Percentiles rank a stretch among this genome's conserved stretches.
phyloP scores from a whole-genome alignment of 2,329 filamentous ascomycete species.

The Hypocrella siamensis region DNA sequence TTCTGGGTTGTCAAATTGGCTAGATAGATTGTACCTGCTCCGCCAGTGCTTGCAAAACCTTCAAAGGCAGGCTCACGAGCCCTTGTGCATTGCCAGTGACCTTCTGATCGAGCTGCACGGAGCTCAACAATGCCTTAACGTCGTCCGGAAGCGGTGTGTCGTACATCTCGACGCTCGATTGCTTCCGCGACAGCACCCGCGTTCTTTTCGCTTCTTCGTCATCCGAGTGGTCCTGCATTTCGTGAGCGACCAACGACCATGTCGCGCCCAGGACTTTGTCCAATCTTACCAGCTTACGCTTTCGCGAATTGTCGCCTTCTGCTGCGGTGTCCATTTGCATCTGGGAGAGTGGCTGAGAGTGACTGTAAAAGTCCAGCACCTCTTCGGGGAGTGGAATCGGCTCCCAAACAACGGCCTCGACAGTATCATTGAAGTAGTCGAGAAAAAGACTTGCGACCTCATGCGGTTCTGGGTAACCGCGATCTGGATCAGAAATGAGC shows the following conservation, averaged over 20 bases:
- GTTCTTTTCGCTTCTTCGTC: slow-evolving; percentile 13
- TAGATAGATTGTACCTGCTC: slow-evolving; percentile 21
- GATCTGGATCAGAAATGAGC: slow-evolving; percentile 24
- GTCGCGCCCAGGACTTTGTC: background rate
- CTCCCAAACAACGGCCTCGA: slow-evolving; percentile 27
- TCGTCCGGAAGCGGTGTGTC: slow-evolving; percentile 17
- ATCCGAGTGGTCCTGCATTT: slow-evolving; percentile 16
- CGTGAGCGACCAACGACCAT: slow-evolving; percentile 3
- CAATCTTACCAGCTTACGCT: slow-evolving; percentile 31
- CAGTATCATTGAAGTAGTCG: slow-evolving; percentile 23
- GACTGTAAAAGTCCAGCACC: slow-evolving; percentile 30
- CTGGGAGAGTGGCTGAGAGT: slow-evolving; percentile 21
- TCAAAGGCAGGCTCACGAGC: slow-evolving; percentile 13
- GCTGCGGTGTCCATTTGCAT: slow-evolving; percentile 5
- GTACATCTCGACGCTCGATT: slow-evolving; percentile 8
- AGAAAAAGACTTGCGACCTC: slow-evolving; percentile 31
- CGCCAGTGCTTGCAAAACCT: slow-evolving; percentile 21
- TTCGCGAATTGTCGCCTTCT: slow-evolving; percentile 18
- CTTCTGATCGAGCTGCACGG: slow-evolving; percentile 5
- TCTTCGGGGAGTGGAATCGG: slow-evolving; percentile 29
- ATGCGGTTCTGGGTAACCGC: slow-evolving; percentile 24
- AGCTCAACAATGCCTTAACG: slow-evolving; percentile 14
- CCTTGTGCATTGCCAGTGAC: slow-evolving; percentile 7
- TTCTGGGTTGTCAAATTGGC: too few species aligned
- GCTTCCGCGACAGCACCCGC: slow-evolving; percentile 10